These are phyloP conservation scores for Trichaptum fuscoviolaceum DNA, from an alignment of 768 basidiomycete genomes.

Conservation along the genomic window DNA sequence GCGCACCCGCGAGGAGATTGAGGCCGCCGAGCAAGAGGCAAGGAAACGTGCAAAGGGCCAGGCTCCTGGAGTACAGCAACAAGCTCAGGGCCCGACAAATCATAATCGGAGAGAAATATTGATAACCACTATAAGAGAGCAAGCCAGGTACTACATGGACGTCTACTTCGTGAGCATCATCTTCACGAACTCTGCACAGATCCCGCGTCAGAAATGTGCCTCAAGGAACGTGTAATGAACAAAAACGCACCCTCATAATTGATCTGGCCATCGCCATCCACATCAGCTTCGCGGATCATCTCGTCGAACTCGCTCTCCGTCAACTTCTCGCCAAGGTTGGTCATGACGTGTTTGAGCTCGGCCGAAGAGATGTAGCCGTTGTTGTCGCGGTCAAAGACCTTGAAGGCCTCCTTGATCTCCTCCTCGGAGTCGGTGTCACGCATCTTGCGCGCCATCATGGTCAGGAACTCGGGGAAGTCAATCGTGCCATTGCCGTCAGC, in stretches of 20 bases:
- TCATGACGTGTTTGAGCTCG: conserved; percentile 91
- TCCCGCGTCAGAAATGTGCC: conserved; percentile 8
- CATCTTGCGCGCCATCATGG: conserved; percentile 86
- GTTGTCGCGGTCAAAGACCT: conserved; percentile 94
- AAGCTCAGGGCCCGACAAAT: conserved; percentile 14
- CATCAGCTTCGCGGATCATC: conserved; percentile 96
- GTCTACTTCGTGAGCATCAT: conserved; percentile 70
- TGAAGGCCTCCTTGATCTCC: conserved; percentile 95
- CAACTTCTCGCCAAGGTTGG: conserved; percentile 83
- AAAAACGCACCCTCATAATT: conserved; percentile 66
- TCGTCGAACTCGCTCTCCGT: conserved; percentile 86
- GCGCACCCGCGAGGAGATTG: conserved; percentile 45
- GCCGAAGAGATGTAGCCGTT: conserved; percentile 85
- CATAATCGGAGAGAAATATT: neutral
- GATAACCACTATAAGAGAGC: neutral
- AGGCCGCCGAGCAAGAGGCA: conserved; percentile 38
- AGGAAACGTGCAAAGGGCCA: conserved; percentile 46
- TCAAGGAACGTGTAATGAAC: conserved; percentile 5
- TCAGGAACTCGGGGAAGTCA: conserved; percentile 80
- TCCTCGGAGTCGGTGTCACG: conserved; percentile 89
- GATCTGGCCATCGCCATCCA: conserved; percentile 93
- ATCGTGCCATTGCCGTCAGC: conserved; percentile 86
- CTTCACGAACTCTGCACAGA: conserved; percentile 67
- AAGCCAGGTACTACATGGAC: neutral
- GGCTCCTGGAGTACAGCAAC: conserved; percentile 18